A percentile compares a stretch with the other conserved stretches of the same genome.
Conservation (phyloP, 2,329 filamentous ascomycete genomes). For the Coniochaeta sp. region DNA sequence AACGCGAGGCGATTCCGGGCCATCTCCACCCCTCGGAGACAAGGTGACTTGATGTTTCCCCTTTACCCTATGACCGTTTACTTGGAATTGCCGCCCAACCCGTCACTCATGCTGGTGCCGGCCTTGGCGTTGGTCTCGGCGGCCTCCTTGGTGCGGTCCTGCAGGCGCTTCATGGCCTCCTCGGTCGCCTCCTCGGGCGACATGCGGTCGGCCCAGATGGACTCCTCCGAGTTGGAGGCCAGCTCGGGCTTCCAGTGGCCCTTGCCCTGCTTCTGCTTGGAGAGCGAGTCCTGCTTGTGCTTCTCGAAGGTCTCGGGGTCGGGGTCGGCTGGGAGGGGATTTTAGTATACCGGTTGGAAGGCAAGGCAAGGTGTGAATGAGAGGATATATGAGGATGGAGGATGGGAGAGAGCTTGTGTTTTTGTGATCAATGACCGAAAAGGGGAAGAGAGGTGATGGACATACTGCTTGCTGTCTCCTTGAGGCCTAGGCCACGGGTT, state of each 20-base stretch:
- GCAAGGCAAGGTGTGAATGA: no score
- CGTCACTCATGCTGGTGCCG: conserved; percentile 40
- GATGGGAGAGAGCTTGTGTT: background rate
- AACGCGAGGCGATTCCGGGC: background rate
- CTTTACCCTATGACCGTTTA: no score
- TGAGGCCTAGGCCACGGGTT: conserved; percentile 6
- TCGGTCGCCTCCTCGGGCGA: conserved; percentile 21
- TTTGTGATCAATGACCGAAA: background rate
- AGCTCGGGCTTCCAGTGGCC: conserved; percentile 72
- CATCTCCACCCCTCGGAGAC: background rate
- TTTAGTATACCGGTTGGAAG: background rate
- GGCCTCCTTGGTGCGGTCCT: conserved; percentile 50
- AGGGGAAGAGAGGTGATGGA: background rate
- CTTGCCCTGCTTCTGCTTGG: conserved; percentile 63
- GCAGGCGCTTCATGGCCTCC: conserved; percentile 36
- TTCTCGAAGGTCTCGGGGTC: conserved; percentile 37
- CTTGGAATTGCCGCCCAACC: conserved; percentile 21
- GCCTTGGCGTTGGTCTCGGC: conserved; percentile 40
- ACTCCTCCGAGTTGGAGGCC: conserved; percentile 72
- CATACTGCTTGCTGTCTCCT: conserved; percentile 12
- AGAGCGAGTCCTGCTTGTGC: conserved; percentile 53
- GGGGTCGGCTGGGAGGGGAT: conserved; percentile 14
- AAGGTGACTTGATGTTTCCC: no score
- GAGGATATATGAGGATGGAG: no score
- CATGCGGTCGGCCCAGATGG: conserved; percentile 60